Evolutionary conservation across 1,284 basidiomycete species (phyloP).

Genomic region (Phellopilus nigrolimitatus): DNA sequence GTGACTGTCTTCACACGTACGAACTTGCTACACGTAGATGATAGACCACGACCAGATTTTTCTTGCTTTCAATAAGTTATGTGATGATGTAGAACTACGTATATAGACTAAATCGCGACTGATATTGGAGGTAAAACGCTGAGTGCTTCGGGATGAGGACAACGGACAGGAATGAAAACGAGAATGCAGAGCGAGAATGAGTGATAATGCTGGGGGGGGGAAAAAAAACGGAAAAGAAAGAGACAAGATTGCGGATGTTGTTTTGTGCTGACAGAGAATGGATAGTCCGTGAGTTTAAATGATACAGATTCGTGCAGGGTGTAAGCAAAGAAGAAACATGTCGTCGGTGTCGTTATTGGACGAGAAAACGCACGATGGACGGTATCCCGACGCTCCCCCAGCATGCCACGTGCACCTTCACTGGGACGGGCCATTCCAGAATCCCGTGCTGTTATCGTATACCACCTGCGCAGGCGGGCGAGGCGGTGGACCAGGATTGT

Average conservation of each 20-base stretch:
- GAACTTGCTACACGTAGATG: too few relatives aligned
- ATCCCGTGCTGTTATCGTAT: constrained; percentile 21
- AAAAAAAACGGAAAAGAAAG: background rate
- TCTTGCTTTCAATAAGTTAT: too few relatives aligned
- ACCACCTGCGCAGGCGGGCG: constrained; percentile 29
- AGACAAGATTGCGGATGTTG: background rate
- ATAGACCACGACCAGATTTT: too few relatives aligned
- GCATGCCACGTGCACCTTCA: too few relatives aligned
- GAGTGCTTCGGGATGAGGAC: background rate
- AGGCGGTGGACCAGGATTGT: constrained; percentile 36
- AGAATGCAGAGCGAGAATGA: background rate
- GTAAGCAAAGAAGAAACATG: background rate
- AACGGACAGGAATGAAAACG: background rate
- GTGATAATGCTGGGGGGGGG: background rate
- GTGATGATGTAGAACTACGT: background rate
- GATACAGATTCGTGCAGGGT: background rate
- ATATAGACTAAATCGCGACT: background rate
- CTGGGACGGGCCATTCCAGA: constrained; percentile 11
- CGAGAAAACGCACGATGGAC: background rate
- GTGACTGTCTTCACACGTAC: too few relatives aligned
- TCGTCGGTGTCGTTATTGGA: background rate
- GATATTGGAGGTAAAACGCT: too few relatives aligned
- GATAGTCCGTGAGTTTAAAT: constrained; percentile 1
- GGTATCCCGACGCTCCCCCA: too few relatives aligned
- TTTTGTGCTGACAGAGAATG: background rate